Evolutionary conservation across 306 rosid species (phyloP).

Genomic region (Senna siamea): DNA sequence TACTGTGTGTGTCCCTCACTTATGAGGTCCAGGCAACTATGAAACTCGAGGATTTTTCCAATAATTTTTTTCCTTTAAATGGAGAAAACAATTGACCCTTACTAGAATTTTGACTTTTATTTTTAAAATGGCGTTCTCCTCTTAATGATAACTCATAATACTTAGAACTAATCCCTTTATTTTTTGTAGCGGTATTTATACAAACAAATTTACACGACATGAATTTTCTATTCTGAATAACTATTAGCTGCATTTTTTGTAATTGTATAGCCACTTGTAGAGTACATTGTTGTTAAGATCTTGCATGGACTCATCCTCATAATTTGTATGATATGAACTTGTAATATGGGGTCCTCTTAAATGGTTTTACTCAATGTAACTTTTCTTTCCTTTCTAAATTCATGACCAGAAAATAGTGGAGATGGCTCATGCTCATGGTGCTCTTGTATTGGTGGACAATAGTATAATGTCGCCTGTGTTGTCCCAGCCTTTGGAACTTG

Average conservation of each 20-base stretch:
- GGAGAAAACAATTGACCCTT: not conserved
- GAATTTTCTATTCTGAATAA: conserved; percentile 17
- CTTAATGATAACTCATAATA: not conserved
- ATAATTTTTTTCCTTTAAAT: not conserved
- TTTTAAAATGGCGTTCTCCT: no score
- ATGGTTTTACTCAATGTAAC: conserved; percentile 19
- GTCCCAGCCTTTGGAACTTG: conserved; percentile 84
- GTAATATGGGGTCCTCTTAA: conserved; percentile 1
- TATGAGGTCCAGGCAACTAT: not conserved
- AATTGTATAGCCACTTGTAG: not conserved
- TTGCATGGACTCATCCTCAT: not conserved
- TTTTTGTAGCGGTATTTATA: not conserved
- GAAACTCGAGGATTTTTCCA: not conserved
- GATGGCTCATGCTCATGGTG: conserved; percentile 79
- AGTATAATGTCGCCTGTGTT: conserved; percentile 95
- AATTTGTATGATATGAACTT: conserved; percentile 18
- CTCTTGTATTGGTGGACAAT: conserved; percentile 86
- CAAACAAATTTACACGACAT: not conserved
- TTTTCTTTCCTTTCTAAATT: conserved; percentile 11
- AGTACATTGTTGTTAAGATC: conserved; percentile 7
- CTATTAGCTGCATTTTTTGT: conserved; percentile 4
- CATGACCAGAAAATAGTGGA: conserved; percentile 75
- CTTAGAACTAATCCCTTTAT: not conserved
- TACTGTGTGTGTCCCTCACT: not conserved
- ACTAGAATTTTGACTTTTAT: no score